These are phyloP conservation scores for Plasmodium falciparum DNA, from an alignment of 169 alveolate genomes.

Conservation along the genomic window DNA sequence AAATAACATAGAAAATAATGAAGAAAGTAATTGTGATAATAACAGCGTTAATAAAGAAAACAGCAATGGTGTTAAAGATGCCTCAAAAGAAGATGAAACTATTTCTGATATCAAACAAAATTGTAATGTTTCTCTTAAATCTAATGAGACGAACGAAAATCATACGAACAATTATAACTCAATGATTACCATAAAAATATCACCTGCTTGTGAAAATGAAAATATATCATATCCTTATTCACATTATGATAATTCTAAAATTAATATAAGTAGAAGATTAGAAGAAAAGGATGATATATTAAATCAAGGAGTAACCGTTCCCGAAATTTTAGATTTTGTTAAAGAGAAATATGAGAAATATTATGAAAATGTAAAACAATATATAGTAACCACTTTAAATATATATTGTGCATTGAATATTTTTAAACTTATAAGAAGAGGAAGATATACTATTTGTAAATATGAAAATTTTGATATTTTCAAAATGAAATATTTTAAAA, in stretches of 20 bases:
- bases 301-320: conserved; percentile 76
- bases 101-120: background rate
- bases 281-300: conserved; percentile 65
- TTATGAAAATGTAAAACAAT: conserved; percentile 73
- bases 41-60: background rate
- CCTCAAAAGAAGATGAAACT: background rate
- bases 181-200: background rate
- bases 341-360: conserved; percentile 70
- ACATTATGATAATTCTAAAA: conserved; percentile 11
- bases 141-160: background rate
- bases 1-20: background rate
- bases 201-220: too few relatives aligned
- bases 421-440: conserved; percentile 70
- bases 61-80: background rate
- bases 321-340: conserved; percentile 70
- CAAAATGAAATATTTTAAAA: conserved; percentile 62
- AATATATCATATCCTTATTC: too few relatives aligned
- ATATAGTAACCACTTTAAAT: conserved; percentile 51
- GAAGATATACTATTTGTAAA: conserved; percentile 57
- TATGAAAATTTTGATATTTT: conserved; percentile 53
- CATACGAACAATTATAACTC: conserved; percentile 1
- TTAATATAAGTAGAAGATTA: conserved; percentile 27
- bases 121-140: too few relatives aligned
- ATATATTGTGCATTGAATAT: conserved; percentile 71
- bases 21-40: background rate